These are phyloP conservation scores for Cadophora malorum DNA, from an alignment of 2,329 filamentous ascomycete genomes.

Conservation along the genomic window DNA sequence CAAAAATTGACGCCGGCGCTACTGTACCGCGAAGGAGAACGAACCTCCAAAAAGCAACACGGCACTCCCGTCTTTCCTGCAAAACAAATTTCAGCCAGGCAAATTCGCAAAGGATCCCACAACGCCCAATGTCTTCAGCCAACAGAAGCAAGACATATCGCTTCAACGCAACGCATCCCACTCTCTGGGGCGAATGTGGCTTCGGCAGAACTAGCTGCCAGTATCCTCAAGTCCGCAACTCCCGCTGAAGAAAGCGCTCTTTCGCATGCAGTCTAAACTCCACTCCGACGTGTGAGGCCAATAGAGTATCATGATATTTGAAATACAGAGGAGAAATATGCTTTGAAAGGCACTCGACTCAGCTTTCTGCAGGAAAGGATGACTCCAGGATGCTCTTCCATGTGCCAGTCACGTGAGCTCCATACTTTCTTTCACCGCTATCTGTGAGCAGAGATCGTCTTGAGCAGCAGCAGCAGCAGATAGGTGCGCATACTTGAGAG, in stretches of 20 bases:
- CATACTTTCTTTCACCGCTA: constrained; percentile 2
- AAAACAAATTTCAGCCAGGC: not conserved
- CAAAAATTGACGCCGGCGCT: constrained; percentile 14
- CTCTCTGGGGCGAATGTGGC: constrained; percentile 10
- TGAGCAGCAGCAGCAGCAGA: not conserved
- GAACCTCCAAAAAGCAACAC: constrained; percentile 1
- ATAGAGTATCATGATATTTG: not conserved
- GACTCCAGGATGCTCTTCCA: not conserved
- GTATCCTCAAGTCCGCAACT: not conserved
- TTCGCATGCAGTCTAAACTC: not conserved
- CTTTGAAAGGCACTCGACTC: not conserved
- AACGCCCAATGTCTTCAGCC: not conserved
- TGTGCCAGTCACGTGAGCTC: constrained; percentile 7
- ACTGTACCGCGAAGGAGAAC: not conserved
- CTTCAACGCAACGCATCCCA: not conserved
- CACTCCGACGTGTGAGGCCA: not conserved
- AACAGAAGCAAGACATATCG: not conserved
- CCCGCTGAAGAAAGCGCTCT: not conserved
- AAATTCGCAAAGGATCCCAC: not conserved
- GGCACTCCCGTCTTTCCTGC: not conserved
- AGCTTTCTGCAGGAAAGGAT: not conserved
- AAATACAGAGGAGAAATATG: not conserved
- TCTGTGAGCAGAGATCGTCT: not conserved
- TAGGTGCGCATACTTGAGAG: constrained; percentile 2
- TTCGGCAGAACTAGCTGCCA: not conserved